Evolutionary conservation across 331 rosid genomes (phyloP).

Genomic region (Telfairia occidentalis): DNA sequence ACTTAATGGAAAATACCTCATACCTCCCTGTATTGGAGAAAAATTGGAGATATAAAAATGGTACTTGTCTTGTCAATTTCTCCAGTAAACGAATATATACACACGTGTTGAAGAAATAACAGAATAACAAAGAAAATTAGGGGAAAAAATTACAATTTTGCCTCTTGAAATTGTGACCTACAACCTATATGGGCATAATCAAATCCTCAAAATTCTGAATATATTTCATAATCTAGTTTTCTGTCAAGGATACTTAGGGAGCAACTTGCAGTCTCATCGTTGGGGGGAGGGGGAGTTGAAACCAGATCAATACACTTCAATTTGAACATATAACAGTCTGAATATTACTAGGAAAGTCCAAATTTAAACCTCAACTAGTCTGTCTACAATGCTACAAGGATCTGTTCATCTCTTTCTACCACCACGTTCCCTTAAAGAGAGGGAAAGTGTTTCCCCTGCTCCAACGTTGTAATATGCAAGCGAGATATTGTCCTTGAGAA

Average conservation of each 20-base stretch:
- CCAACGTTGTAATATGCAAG: slow-evolving; percentile 82
- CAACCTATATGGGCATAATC: not conserved
- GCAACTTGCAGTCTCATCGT: not conserved
- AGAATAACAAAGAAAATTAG: too few relatives aligned
- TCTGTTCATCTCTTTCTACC: slow-evolving; percentile 77
- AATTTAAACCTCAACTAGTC: slow-evolving; percentile 34
- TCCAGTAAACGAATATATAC: too few relatives aligned
- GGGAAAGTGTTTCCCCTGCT: slow-evolving; percentile 57
- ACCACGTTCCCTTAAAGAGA: slow-evolving; percentile 87
- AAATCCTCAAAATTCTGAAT: not conserved
- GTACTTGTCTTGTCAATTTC: too few relatives aligned
- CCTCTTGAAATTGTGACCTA: not conserved
- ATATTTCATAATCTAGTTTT: not conserved
- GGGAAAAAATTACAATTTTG: not conserved
- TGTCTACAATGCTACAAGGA: slow-evolving; percentile 17
- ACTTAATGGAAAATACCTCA: too few relatives aligned
- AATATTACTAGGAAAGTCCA: slow-evolving; percentile 27
- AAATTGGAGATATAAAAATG: too few relatives aligned
- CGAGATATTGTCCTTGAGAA: slow-evolving; percentile 85
- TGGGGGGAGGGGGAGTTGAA: not conserved
- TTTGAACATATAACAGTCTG: slow-evolving; percentile 12
- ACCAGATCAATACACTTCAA: not conserved
- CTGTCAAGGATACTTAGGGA: not conserved
- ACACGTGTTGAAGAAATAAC: too few relatives aligned
- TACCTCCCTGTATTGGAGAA: too few relatives aligned